Evolutionary conservation across 2,329 filamentous ascomycete genomes (phyloP).

Genomic region (Geosmithia flava): DNA sequence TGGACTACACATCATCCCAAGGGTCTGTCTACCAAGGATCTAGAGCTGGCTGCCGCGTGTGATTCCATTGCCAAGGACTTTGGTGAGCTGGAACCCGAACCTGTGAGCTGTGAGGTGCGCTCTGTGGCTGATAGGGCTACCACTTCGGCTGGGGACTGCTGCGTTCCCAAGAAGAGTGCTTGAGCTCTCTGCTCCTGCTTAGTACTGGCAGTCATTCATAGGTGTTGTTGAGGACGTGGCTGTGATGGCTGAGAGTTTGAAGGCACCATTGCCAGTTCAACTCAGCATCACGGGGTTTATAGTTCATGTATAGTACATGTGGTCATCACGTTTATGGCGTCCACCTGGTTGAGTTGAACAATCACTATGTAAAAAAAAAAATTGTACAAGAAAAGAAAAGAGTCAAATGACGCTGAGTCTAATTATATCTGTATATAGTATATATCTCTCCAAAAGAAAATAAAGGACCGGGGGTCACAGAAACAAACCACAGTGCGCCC

Average conservation of each 20-base stretch:
- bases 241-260: no score
- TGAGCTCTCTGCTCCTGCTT: conserved; percentile 4
- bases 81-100: conserved; percentile 34
- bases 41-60: conserved; percentile 48
- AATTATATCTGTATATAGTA: conserved; percentile 16
- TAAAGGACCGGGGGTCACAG: neutral
- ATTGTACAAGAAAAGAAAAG: neutral
- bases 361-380: neutral
- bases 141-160: conserved; percentile 38
- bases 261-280: no score
- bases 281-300: no score
- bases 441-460: neutral
- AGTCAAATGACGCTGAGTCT: conserved; percentile 14
- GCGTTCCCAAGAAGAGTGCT: conserved; percentile 28
- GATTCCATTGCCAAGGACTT: conserved; percentile 45
- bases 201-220: no score
- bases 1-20: conserved; percentile 62
- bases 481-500: neutral
- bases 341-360: no score
- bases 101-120: conserved; percentile 21
- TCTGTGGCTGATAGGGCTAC: conserved; percentile 34
- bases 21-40: conserved; percentile 53
- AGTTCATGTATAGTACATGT: no score
- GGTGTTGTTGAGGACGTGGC: no score
- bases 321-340: no score